Evolutionary conservation across 2,329 filamentous ascomycete species (phyloP), one percentile per base, ranked within the genome.

Genomic region (Alternaria gaisen): DNA sequence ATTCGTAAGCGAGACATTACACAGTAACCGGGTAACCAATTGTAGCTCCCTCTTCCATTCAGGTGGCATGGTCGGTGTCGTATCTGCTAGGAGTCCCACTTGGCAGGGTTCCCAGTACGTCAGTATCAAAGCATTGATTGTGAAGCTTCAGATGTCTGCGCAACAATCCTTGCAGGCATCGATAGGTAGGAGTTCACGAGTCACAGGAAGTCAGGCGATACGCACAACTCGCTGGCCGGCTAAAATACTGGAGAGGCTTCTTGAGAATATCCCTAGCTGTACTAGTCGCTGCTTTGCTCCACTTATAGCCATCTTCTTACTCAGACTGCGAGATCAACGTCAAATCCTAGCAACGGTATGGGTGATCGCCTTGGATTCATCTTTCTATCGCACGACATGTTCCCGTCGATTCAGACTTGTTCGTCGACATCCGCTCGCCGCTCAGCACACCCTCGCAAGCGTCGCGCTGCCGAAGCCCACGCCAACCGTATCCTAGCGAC

Each of bases 161-260:
- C 20, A 26, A 16, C 11, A 10, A 20, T 43, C 1, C 16, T 8
- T 8, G 24, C 24, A 7, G 10, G 8, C 22, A 3, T 24, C 3
- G 18, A 32, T 18, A 36, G 26, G 26, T n/a, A 32, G 12, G 2
- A 22, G 28, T 44, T 44, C 4, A 6, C 24, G 18, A 28, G 18
- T 11, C 36, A 10, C 3, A 22, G 8, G 12, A 32, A 53, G 26
- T 10, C 6, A 20, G 11, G 18, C n/a, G 41, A 44, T 8, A 54
- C 44, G 20, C 52, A 40, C 52, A 28, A 54, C 52, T 44, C 26
- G 41, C 52, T 54, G 34, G 9, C 20, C 30, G 28, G 28, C 40
- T 16, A 34, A 28, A 2, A 20, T 22, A 44, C 24, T 12, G 28
- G 52, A 7, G 26, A 36, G 40, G 41, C 26, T 20, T 30, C n/a